Conservation (phyloP, 2,329 filamentous ascomycete species). For the Mycosphaerella sp. region DNA sequence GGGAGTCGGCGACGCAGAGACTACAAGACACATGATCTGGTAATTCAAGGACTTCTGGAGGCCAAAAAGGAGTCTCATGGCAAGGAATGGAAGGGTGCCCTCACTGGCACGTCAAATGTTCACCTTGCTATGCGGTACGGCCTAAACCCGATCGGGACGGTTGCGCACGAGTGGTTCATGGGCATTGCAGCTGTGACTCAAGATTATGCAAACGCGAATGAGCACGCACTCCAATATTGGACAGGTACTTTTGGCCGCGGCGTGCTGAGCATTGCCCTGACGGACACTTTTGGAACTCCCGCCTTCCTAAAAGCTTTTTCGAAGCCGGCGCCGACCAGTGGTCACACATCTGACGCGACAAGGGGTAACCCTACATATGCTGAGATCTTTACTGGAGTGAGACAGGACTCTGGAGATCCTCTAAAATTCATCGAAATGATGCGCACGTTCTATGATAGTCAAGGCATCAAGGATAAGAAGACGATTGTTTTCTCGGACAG, state of each 20-base stretch:
- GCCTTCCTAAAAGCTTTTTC: slow-evolving; percentile 82
- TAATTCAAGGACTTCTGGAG: slow-evolving; percentile 76
- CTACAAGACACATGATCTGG: slow-evolving; percentile 89
- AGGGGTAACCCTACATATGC: slow-evolving; percentile 57
- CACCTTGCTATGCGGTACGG: slow-evolving; percentile 92
- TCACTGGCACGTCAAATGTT: slow-evolving; percentile 91
- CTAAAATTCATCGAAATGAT: slow-evolving; percentile 70
- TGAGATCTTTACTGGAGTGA: slow-evolving; percentile 72
- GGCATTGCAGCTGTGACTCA: slow-evolving; percentile 85
- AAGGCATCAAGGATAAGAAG: slow-evolving; percentile 74
- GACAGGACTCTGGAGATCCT: slow-evolving; percentile 87
- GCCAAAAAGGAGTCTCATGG: slow-evolving; percentile 63
- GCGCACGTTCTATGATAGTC: slow-evolving; percentile 69
- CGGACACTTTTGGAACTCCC: slow-evolving; percentile 91
- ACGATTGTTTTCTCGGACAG: slow-evolving; percentile 94
- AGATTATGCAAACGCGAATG: slow-evolving; percentile 78
- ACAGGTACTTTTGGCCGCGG: slow-evolving; percentile 81
- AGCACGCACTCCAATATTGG: slow-evolving; percentile 81
- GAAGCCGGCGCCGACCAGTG: slow-evolving; percentile 47
- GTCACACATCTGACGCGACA: slow-evolving; percentile 18
- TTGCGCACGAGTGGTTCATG: slow-evolving; percentile 99
- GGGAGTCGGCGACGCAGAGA: slow-evolving; percentile 82
- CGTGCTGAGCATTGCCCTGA: slow-evolving; percentile 70
- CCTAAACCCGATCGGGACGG: slow-evolving; percentile 77
- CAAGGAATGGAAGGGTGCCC: slow-evolving; percentile 60